Percentiles rank a stretch among this genome's conserved stretches.
These are phyloP conservation scores for Lolium multiflorum DNA, from an alignment of 176 grass and related monocot genomes.

Conservation along the genomic window DNA sequence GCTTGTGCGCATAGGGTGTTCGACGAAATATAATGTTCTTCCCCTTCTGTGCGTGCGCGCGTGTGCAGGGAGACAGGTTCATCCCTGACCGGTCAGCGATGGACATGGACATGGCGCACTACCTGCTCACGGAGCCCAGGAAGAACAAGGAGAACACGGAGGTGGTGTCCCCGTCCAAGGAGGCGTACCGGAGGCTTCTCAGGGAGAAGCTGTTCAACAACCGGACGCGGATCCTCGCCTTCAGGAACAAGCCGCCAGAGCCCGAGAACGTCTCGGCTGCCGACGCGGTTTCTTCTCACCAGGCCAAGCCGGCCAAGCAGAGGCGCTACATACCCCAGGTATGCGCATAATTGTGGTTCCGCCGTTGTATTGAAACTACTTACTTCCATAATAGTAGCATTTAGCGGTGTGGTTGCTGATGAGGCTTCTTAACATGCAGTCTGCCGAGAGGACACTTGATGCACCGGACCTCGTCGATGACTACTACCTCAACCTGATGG, in stretches of 20 bases:
- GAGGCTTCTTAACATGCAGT: conserved; percentile 18
- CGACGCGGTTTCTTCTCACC: conserved; percentile 35
- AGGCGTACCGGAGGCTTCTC: conserved; percentile 68
- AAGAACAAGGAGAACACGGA: conserved; percentile 64
- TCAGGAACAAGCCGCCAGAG: conserved; percentile 64
- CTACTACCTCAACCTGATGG: conserved; percentile 56
- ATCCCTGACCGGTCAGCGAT: conserved; percentile 69
- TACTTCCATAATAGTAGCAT: neutral
- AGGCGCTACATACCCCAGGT: conserved; percentile 68
- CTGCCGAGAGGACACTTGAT: conserved; percentile 50
- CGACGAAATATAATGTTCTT: neutral
- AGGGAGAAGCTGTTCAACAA: conserved; percentile 66
- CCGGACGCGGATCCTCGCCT: conserved; percentile 61
- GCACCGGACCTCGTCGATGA: conserved; percentile 48
- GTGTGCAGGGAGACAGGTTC: conserved; percentile 64
- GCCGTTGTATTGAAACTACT: neutral
- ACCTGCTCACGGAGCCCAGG: conserved; percentile 56
- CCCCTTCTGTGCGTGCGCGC: no score
- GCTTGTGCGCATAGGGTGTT: neutral
- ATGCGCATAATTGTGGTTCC: neutral
- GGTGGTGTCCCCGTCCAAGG: conserved; percentile 55
- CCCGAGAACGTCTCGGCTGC: conserved; percentile 44
- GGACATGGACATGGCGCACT: conserved; percentile 75
- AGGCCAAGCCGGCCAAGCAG: conserved; percentile 56
- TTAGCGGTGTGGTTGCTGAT: neutral